Base-by-base conservation (phyloP, 78 protist genomes). In the Dictyostelium brefeldianum region DNA sequence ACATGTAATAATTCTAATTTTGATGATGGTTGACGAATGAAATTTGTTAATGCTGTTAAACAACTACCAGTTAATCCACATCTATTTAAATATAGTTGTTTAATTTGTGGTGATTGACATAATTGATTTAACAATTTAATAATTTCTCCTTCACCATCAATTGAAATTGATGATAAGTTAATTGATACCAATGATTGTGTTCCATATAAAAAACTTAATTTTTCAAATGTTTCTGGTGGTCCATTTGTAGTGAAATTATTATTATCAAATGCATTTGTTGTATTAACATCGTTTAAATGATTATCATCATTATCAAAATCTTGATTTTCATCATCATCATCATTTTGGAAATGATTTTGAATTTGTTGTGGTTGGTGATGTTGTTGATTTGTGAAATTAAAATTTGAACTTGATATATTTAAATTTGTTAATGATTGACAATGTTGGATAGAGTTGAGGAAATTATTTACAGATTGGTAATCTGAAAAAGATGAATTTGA, bases 241-340 rank as follows among this genome's bases (percentile, higher is more conserved):
- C 4, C 12, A 29, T 10, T 62, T 10, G 22, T 31, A 14, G 22
- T 62, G 22, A 25, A 25, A 62, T 67, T 67, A 14, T 67, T 22
- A 25, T 67, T 25, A 51, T 14, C n/a, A 67, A 67, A 67, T 31
- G 75, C 75, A 67, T 67, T 67, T 67, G 75, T 67, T 67, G 75
- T 29, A 17, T 67, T 67, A 15, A 31, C 5, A 31, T 31, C 48
- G n/a, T n/a, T n/a, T n/a, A n/a, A n/a, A 4, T 25, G 0, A 67
- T 67, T 31, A 7, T 14, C 70, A 10, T n/a, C 70, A 62, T 29
- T 47, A 67, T 17, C 6, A 31, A 54, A 54, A 20, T 56, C 69
- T 12, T 14, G 1, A 11, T 65, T 22, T 25, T 65, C 73, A 51
- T 51, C 15, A 22, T 29, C 73, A 14, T 11, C 47, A 65, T 12